These are phyloP conservation scores for Gamsiella multidivaricata DNA, from an alignment of 192 early-diverging fungal genomes.

Conservation along the genomic window DNA sequence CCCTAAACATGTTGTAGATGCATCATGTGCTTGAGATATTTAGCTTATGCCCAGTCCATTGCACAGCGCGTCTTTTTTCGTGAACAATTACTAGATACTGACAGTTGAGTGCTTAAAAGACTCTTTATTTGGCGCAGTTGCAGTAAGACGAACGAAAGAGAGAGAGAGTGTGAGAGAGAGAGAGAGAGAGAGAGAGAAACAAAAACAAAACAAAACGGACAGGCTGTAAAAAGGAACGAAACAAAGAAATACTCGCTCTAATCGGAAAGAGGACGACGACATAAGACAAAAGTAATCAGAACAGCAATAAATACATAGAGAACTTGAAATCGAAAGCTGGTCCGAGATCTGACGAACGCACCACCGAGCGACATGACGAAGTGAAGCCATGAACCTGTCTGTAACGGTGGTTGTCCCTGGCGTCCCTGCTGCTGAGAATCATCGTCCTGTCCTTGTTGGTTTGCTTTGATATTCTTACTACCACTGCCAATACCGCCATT, in stretches of 20 bases:
- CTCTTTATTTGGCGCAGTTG: too few species aligned
- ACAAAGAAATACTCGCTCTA: neutral
- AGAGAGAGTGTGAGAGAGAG: neutral
- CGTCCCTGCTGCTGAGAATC: neutral
- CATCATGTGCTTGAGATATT: too few species aligned
- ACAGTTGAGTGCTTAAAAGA: neutral
- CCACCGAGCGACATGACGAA: neutral
- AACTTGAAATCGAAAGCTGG: conserved; percentile 7
- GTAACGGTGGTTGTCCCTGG: neutral
- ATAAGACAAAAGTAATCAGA: neutral
- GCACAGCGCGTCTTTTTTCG: too few species aligned
- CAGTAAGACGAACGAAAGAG: neutral
- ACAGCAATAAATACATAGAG: conserved; percentile 13
- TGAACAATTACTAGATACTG: too few species aligned
- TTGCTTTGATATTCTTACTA: neutral
- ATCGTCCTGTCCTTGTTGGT: neutral
- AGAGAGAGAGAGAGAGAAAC: neutral
- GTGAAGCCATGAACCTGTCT: neutral
- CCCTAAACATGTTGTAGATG: too few species aligned
- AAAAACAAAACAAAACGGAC: neutral
- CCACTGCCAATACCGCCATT: neutral
- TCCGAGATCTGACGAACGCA: conserved; percentile 5
- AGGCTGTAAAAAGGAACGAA: neutral
- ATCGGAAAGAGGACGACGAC: neutral
- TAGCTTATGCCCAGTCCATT: too few species aligned